Conservation (phyloP, 2,329 filamentous ascomycete species). For the Aspergillus thermomutatus region DNA sequence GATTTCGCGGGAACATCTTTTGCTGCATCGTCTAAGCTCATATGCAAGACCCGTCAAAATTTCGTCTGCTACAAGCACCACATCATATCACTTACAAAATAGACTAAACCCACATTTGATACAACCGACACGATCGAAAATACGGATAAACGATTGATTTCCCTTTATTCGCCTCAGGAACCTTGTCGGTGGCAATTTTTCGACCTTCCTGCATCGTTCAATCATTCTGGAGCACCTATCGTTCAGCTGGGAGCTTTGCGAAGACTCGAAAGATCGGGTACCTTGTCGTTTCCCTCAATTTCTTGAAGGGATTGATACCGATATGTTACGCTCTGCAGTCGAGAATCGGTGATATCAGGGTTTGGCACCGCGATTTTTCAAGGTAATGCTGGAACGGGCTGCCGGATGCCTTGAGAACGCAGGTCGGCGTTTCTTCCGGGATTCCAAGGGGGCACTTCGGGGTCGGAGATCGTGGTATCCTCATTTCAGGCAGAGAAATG, state of each 20-base stretch:
- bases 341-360: slow-evolving; percentile 23
- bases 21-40: slow-evolving; percentile 21
- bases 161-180: not conserved
- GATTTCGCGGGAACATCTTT: slow-evolving; percentile 24
- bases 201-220: slow-evolving; percentile 8
- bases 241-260: slow-evolving; percentile 2
- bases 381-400: slow-evolving; percentile 53
- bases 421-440: slow-evolving; percentile 44
- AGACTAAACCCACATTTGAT: not conserved
- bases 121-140: not conserved
- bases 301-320: slow-evolving; percentile 9
- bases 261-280: not conserved
- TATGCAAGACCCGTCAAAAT: slow-evolving; percentile 17
- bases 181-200: slow-evolving; percentile 1
- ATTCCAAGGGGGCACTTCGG: slow-evolving; percentile 38
- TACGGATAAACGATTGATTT: not conserved
- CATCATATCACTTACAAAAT: not conserved
- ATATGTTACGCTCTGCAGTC: slow-evolving; percentile 25
- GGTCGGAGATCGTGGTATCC: slow-evolving; percentile 33
- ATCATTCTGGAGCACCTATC: slow-evolving; percentile 6
- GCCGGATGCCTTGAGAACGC: slow-evolving; percentile 49
- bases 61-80: slow-evolving; percentile 12
- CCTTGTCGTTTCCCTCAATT: slow-evolving; percentile 1
- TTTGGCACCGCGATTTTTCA: slow-evolving; percentile 25
- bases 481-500: slow-evolving; percentile 35